Evolutionary conservation across 305 asterid species (phyloP), one percentile per base, ranked within the genome.

Genomic region (Withania somnifera): DNA sequence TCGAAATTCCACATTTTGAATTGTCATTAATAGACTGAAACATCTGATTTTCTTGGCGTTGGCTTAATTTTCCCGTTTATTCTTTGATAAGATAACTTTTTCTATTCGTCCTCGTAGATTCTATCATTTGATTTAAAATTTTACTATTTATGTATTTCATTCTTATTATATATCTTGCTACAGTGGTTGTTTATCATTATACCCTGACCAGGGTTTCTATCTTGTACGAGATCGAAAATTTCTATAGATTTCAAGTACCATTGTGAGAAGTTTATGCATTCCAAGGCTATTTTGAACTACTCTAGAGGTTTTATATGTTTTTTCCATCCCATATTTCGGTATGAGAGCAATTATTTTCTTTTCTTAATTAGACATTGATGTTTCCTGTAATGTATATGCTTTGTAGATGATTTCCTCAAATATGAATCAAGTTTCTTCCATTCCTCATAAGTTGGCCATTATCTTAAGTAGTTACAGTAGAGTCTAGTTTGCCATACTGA

Each of bases 21-120:
- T 86, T 95, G 99, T 89, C 99, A 95, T 81, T 98, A 95, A 88
- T 91, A 91, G 85, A 91, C 99, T 19, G 99, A 95, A 84, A 93
- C 98, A 58, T 94, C 99, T 30, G 99, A 95, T 91, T 95, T 95
- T 88, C 89, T 95, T 84, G 99, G 99, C 94, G 99, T 95, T 63
- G 58, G 97, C 45, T 32, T 56, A 56, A 13, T 45, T 84, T 82
- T 76, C 13, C 24, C 50, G 82, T 82, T 51, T 42, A 15, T 60
- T 69, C 63, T 79, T 40, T n/a, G 13, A 42, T 13, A 10, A 9
- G 4, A 52, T 50, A 56, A 34, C 30, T 60, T 20, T 45, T 71
- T 28, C 6, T 20, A 51, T 54, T 20, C 36, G 6, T 13, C 26
- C 19, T 58, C 6, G 17, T 32, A 38, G 34, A 73, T 81, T 60